phyloP scores from a whole-genome alignment of 2,329 filamentous ascomycete genomes.

The Zalaria obscura region DNA sequence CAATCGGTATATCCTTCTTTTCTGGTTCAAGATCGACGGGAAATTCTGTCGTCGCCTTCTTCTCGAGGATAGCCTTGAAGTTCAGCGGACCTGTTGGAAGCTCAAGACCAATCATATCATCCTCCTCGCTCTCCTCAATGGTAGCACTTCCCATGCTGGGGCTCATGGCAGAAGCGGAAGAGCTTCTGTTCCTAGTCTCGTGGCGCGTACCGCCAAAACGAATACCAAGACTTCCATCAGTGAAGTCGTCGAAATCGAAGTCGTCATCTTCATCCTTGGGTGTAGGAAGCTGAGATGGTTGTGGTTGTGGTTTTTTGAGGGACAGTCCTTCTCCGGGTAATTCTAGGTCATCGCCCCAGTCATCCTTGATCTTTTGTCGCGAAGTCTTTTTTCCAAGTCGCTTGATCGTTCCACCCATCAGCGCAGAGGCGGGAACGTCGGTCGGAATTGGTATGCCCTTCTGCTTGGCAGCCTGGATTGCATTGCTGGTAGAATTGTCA shows the following conservation, averaged over 20 bases:
- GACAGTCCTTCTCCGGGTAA: constrained; percentile 26
- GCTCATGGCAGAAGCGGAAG: constrained; percentile 76
- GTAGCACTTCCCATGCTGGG: constrained; percentile 86
- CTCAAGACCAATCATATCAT: constrained; percentile 78
- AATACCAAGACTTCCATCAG: constrained; percentile 83
- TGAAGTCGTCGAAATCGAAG: constrained; percentile 84
- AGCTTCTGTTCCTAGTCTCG: constrained; percentile 69
- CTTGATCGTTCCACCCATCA: constrained; percentile 88
- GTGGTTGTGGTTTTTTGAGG: constrained; percentile 22
- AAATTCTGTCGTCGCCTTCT: constrained; percentile 42
- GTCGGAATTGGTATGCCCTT: constrained; percentile 84
- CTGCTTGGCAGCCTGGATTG: constrained; percentile 73
- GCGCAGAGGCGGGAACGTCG: constrained; percentile 74
- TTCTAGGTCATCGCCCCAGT: constrained; percentile 37
- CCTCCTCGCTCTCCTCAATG: constrained; percentile 85
- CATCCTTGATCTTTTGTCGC: constrained; percentile 31
- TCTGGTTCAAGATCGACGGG: constrained; percentile 17
- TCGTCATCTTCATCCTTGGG: constrained; percentile 23
- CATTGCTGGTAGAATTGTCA: constrained; percentile 67
- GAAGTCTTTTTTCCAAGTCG: constrained; percentile 50
- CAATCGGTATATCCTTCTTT: constrained; percentile 12
- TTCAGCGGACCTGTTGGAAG: constrained; percentile 73
- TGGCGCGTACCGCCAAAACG: constrained; percentile 76
- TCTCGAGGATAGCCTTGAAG: constrained; percentile 64
- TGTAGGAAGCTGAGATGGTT: constrained; percentile 49